phyloP scores from a whole-genome alignment of 805 yeast species.

The Tetrapisispora fleetii region DNA sequence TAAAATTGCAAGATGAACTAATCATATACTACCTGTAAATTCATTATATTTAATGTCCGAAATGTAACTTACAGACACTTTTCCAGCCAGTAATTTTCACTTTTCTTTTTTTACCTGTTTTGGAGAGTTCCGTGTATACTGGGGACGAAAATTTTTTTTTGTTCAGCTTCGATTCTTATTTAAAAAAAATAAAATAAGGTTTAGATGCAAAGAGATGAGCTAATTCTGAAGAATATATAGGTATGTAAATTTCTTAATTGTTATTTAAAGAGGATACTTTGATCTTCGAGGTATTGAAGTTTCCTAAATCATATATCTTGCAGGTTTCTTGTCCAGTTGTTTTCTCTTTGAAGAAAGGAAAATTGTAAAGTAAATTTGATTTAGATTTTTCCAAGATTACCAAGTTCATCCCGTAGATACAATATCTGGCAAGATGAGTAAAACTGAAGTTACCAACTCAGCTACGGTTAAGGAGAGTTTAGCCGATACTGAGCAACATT shows the following conservation, averaged over 20 bases:
- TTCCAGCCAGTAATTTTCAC: not conserved
- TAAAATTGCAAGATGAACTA: not conserved
- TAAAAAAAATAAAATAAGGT: not conserved
- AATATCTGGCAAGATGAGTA: conserved; percentile 10
- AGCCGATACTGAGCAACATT: conserved; percentile 79
- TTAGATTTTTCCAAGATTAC: not conserved
- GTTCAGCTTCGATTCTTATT: not conserved
- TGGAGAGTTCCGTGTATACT: not conserved
- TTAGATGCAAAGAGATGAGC: not conserved
- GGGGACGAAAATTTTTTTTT: not conserved
- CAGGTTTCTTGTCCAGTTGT: no score
- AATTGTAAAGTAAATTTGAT: not conserved
- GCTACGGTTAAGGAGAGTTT: conserved; percentile 61
- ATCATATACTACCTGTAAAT: no score
- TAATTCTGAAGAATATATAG: no score
- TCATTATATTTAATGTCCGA: no score
- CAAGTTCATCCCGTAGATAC: not conserved
- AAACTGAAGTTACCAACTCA: conserved; percentile 29
- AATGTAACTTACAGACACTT: not conserved
- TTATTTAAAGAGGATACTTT: not conserved
- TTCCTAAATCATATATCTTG: no score
- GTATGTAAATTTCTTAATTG: not conserved
- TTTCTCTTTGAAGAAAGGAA: no score
- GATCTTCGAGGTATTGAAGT: no score
- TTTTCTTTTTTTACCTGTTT: not conserved